phyloP scores from a whole-genome alignment of 306 rosid genomes.

The Cicer yamashitae region DNA sequence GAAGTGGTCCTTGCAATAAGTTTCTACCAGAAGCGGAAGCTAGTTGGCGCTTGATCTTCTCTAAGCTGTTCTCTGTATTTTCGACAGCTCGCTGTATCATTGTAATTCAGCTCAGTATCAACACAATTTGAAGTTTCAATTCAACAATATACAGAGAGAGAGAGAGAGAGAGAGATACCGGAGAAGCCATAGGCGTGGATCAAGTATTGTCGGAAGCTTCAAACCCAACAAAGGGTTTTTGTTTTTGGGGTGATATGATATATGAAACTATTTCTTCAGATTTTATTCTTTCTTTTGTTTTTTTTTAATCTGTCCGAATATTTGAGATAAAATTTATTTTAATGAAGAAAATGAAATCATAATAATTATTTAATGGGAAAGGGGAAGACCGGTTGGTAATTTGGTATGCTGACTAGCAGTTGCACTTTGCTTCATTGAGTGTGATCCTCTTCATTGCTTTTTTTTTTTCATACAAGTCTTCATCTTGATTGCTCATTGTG shows the following conservation, averaged over 20 bases:
- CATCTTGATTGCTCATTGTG: too few species aligned
- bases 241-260: slow-evolving; percentile 7
- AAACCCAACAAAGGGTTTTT: slow-evolving; percentile 44
- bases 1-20: slow-evolving; percentile 96
- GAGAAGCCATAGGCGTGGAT: slow-evolving; percentile 77
- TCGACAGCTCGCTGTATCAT: slow-evolving; percentile 65
- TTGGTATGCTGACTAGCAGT: slow-evolving; percentile 6
- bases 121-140: neutral
- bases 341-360: neutral
- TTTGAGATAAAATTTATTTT: neutral
- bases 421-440: neutral
- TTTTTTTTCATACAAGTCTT: too few species aligned
- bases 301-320: neutral
- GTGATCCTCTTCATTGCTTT: neutral
- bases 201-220: slow-evolving; percentile 39
- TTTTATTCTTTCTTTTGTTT: slow-evolving; percentile 7
- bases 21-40: slow-evolving; percentile 91
- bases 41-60: slow-evolving; percentile 95
- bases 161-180: slow-evolving; percentile 51
- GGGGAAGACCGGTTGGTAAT: slow-evolving; percentile 7
- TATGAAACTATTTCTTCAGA: slow-evolving; percentile 4
- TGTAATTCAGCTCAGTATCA: slow-evolving; percentile 36
- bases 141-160: neutral
- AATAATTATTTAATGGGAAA: neutral
- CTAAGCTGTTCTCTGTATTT: slow-evolving; percentile 84